phyloP scores from a whole-genome alignment of 2,329 filamentous ascomycete species.

The Diaporthe caulivora region DNA sequence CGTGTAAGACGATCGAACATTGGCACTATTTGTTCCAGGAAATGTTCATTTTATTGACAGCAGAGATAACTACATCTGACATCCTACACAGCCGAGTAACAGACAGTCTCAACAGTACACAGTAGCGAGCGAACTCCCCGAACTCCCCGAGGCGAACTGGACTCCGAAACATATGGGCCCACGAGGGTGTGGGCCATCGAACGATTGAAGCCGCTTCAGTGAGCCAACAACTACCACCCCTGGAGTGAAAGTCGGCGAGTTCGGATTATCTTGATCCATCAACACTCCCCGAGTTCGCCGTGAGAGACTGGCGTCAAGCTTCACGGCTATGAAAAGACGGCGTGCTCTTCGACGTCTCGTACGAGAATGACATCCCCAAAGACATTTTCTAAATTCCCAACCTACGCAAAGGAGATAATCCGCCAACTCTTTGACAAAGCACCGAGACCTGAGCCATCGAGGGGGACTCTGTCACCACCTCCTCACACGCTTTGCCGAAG shows the following conservation, averaged over 20 bases:
- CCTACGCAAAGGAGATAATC: neutral
- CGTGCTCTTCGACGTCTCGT: neutral
- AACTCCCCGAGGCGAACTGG: conserved; percentile 1
- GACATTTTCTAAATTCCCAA: neutral
- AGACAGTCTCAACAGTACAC: neutral
- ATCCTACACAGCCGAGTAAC: neutral
- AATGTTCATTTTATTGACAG: no score
- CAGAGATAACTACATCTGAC: neutral
- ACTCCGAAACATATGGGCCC: conserved; percentile 2
- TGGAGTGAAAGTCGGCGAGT: neutral
- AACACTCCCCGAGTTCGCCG: neutral
- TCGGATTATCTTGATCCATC: neutral
- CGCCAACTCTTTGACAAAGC: neutral
- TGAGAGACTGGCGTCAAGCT: neutral
- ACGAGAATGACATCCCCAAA: neutral
- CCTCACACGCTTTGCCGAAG: neutral
- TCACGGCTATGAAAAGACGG: neutral
- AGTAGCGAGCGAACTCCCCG: neutral
- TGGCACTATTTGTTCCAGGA: no score
- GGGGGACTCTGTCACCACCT: neutral
- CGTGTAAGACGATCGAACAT: neutral
- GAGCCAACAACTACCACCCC: no score
- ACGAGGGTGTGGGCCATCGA: neutral
- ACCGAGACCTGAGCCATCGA: neutral
- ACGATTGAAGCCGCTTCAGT: neutral